Percentiles rank a stretch among this genome's conserved stretches.
Evolutionary conservation across 441 rosid genomes (phyloP).

Genomic region (Pelargonium fulgidum): DNA sequence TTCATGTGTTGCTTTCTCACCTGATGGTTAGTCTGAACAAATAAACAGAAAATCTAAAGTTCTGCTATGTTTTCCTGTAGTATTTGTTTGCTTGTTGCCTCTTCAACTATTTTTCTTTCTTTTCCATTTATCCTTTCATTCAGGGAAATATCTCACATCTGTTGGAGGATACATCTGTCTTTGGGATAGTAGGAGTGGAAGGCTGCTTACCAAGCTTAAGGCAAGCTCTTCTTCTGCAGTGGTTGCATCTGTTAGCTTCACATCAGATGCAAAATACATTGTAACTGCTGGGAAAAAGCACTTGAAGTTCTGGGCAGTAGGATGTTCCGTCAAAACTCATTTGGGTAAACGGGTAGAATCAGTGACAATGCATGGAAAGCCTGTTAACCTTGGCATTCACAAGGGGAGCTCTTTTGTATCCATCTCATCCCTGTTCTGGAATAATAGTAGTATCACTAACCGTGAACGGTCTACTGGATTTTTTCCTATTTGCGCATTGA

Average conservation of each 20-base stretch:
- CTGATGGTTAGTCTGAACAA: slow-evolving; percentile 53
- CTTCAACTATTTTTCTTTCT: not conserved
- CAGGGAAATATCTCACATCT: slow-evolving; percentile 67
- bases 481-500: slow-evolving; percentile 48
- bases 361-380: slow-evolving; percentile 46
- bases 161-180: slow-evolving; percentile 80
- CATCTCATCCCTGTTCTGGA: slow-evolving; percentile 39
- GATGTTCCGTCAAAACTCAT: slow-evolving; percentile 47
- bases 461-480: slow-evolving; percentile 31
- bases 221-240: slow-evolving; percentile 55
- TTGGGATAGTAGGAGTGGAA: slow-evolving; percentile 68
- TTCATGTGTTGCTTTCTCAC: slow-evolving; percentile 73
- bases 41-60: slow-evolving; percentile 7
- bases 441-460: slow-evolving; percentile 21
- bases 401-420: slow-evolving; percentile 64
- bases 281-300: slow-evolving; percentile 80
- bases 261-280: slow-evolving; percentile 52
- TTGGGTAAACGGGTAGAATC: slow-evolving; percentile 37
- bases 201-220: slow-evolving; percentile 58
- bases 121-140: not conserved
- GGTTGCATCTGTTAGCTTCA: slow-evolving; percentile 59
- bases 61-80: slow-evolving; percentile 4
- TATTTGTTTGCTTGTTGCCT: not conserved
- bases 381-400: slow-evolving; percentile 47
- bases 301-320: slow-evolving; percentile 66